Percentiles rank a stretch among this genome's conserved stretches.
Evolutionary conservation across 2,329 filamentous ascomycete genomes (phyloP).

Genomic region (Arthrobotrys conoides): DNA sequence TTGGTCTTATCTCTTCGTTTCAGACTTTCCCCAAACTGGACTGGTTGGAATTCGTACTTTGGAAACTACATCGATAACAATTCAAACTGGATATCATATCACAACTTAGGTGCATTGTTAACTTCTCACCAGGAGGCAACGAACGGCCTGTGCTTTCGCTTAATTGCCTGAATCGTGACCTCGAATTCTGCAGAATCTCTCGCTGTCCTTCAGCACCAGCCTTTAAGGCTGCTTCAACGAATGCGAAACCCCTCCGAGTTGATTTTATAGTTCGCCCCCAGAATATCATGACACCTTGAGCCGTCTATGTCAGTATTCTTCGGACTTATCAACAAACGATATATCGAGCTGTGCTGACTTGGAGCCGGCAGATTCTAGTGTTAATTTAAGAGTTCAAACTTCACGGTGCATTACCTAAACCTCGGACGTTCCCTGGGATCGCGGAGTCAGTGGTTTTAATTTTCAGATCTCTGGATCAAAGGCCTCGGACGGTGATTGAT

Average conservation of each 20-base stretch:
- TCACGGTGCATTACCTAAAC: background rate
- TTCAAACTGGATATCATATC: constrained; percentile 6
- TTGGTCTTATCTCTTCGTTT: constrained; percentile 44
- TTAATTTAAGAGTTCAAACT: constrained; percentile 6
- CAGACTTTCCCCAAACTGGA: constrained; percentile 44
- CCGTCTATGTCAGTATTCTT: constrained; percentile 40
- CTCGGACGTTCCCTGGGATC: constrained; percentile 4
- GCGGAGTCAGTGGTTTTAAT: background rate
- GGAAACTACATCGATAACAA: constrained; percentile 22
- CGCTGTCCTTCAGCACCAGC: constrained; percentile 21
- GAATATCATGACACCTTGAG: constrained; percentile 23
- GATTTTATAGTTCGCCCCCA: background rate
- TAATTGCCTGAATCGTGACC: constrained; percentile 27
- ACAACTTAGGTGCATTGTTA: constrained; percentile 14
- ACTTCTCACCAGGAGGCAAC: constrained; percentile 32
- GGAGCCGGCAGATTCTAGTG: constrained; percentile 51
- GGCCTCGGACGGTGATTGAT: constrained; percentile 6
- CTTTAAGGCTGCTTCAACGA: constrained; percentile 7
- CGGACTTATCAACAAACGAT: constrained; percentile 18
- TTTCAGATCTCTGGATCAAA: constrained; percentile 10
- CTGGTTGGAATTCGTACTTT: constrained; percentile 33
- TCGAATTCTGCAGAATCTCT: constrained; percentile 28
- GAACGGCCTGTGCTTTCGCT: constrained; percentile 47
- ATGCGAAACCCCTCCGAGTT: constrained; percentile 22
- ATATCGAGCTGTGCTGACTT: constrained; percentile 48